Evolutionary conservation across 441 rosid genomes (phyloP), one percentile per base, ranked within the genome.

Genomic region (Theobroma grandiflorum): DNA sequence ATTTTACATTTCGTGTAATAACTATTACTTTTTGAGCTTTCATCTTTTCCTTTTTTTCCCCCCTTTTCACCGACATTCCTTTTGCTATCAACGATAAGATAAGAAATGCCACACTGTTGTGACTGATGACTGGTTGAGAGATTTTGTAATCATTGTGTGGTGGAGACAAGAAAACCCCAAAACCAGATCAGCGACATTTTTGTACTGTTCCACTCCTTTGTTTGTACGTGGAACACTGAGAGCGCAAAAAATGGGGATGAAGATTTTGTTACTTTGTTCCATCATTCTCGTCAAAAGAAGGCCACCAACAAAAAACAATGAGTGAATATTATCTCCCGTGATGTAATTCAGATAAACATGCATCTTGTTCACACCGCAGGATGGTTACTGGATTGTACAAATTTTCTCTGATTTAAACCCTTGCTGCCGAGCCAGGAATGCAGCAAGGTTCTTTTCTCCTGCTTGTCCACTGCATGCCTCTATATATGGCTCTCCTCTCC

Each of bases 21-120:
- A 12, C 33, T 47, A n/a, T 4, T 47, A 10, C 58, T 15, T 49
- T 71, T 71, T 14, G 5, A 14, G 3, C 38, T 42, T 42, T 12
- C 33, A n/a, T 6, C 20, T 40, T 33, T 8, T 43, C 1, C 4
- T 65, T 35, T 0, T 31, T 52, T 72, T 52, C 42, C 62, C 3
- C 49, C 50, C 52, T 57, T 45, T 75, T 49, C 18, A 49, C 72
- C 18, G 72, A 76, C 79, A 76, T 76, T 76, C 79, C 63, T 76
- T 76, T 76, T 76, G 79, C 72, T 65, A 74, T 22, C 38, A 75
- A 75, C 58, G 78, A 75, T 62, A 47, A 75, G 78, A 62, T 47
- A 31, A 75, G 78, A 75, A 75, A 75, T 42, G 55, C 22, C 52
- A 20, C 49, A 22, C 18, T 38, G 38, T 42, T 43, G 67, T 31